Evolutionary conservation across 768 basidiomycete genomes (phyloP).

Genomic region (Auriscalpium microsporum): DNA sequence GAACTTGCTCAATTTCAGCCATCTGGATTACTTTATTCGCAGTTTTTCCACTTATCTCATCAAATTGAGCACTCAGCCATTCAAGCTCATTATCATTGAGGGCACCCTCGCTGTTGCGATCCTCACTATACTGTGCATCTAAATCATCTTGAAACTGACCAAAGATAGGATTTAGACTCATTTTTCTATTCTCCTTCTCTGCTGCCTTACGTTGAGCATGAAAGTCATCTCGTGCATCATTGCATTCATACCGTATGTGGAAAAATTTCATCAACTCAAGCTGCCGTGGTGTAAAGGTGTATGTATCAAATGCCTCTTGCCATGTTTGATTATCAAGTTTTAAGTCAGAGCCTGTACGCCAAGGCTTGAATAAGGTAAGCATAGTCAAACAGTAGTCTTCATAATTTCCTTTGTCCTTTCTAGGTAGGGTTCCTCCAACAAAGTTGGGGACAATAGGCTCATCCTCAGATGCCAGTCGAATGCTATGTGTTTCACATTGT

Average conservation of each 20-base stretch:
- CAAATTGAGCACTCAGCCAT: too few species aligned
- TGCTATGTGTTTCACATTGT: conserved; percentile 16
- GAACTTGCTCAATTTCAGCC: too few species aligned
- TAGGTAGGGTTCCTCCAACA: conserved; percentile 21
- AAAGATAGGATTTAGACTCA: not conserved
- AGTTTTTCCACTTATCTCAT: too few species aligned
- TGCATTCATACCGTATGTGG: conserved; percentile 28
- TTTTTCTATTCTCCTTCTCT: conserved; percentile 3
- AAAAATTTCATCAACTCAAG: conserved; percentile 22
- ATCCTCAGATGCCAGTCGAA: conserved; percentile 2
- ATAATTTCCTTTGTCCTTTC: conserved; percentile 17
- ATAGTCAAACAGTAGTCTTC: conserved; percentile 15
- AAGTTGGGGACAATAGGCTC: conserved; percentile 21
- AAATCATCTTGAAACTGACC: not conserved
- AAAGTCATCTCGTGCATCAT: conserved; percentile 29
- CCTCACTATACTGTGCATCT: not conserved
- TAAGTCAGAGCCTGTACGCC: conserved; percentile 3
- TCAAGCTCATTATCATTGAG: too few species aligned
- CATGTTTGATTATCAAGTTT: conserved; percentile 13
- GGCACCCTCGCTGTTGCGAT: too few species aligned
- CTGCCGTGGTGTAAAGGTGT: conserved; percentile 15
- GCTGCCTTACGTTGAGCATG: not conserved
- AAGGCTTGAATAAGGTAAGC: conserved; percentile 11
- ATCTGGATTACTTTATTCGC: too few species aligned
- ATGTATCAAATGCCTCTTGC: conserved; percentile 15